phyloP scores from a whole-genome alignment of 768 basidiomycete genomes.

The Cystofilobasidium capitatum region DNA sequence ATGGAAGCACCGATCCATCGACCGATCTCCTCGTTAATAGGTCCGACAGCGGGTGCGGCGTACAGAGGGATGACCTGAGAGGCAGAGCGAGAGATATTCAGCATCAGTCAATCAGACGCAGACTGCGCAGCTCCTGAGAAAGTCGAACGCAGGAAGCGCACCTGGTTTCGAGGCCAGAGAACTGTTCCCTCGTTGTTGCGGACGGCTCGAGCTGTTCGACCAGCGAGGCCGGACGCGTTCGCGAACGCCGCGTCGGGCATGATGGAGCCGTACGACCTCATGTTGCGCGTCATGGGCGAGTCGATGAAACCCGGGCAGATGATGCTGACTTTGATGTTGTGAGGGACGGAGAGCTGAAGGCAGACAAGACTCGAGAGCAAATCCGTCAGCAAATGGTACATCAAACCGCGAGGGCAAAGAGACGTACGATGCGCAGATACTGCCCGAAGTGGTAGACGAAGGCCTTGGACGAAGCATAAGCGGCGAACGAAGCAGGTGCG shows the following conservation, averaged over 20 bases:
- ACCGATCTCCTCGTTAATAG: slow-evolving; percentile 8
- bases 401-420: background rate
- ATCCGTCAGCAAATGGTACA: background rate
- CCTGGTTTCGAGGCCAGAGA: slow-evolving; percentile 4
- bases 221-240: background rate
- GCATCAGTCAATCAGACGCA: background rate
- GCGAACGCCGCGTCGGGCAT: background rate
- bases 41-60: background rate
- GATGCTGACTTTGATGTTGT: slow-evolving; percentile 10
- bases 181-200: slow-evolving; percentile 6
- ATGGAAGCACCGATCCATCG: slow-evolving; percentile 5
- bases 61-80: background rate
- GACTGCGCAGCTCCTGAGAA: background rate
- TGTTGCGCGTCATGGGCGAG: background rate
- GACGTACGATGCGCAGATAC: background rate
- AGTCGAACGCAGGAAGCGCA: background rate
- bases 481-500: slow-evolving; percentile 3
- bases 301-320: slow-evolving; percentile 5
- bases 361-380: background rate
- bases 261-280: background rate
- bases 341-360: slow-evolving; percentile 1
- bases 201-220: background rate
- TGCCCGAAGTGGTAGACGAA: slow-evolving; percentile 10
- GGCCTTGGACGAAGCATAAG: slow-evolving; percentile 6
- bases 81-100: background rate